Evolutionary conservation across 1,284 basidiomycete genomes (phyloP).

Genomic region (Hortiboletus rubellus): DNA sequence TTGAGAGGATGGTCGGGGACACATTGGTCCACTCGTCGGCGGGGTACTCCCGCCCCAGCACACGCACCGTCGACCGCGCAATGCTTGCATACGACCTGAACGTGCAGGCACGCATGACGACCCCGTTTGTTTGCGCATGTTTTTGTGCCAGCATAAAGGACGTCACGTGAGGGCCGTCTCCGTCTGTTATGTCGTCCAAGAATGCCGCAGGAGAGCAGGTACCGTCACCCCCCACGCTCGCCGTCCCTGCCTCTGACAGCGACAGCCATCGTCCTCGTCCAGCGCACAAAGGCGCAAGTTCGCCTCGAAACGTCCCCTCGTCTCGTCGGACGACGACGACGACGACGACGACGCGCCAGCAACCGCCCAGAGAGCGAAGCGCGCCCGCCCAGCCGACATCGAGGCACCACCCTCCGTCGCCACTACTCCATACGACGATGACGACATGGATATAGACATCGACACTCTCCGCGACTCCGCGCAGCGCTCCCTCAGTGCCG

Average conservation of each 20-base stretch:
- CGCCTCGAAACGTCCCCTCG: constrained; percentile 27
- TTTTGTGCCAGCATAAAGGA: no score
- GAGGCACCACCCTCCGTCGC: constrained; percentile 4
- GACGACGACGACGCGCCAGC: no score
- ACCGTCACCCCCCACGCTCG: background rate
- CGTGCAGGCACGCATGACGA: no score
- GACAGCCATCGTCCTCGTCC: constrained; percentile 11
- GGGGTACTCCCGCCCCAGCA: constrained; percentile 63
- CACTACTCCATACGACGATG: background rate
- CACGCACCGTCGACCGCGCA: constrained; percentile 21
- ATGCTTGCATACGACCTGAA: constrained; percentile 7
- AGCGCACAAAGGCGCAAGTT: constrained; percentile 13
- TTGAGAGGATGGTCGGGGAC: constrained; percentile 81
- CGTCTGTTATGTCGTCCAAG: background rate
- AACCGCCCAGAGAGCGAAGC: constrained; percentile 23
- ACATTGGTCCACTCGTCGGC: constrained; percentile 85
- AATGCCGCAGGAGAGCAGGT: constrained; percentile 23
- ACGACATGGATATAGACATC: constrained; percentile 29
- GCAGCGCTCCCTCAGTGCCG: constrained; percentile 1
- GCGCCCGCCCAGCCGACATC: constrained; percentile 28
- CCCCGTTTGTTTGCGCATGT: no score
- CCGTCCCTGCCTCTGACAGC: constrained; percentile 11
- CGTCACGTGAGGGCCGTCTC: constrained; percentile 7
- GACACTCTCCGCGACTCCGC: constrained; percentile 13
- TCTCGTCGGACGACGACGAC: constrained; percentile 26